Percentiles rank a stretch among this genome's conserved stretches.
Evolutionary conservation across 179 eudicot species (phyloP).

Genomic region (Silene vulgaris): DNA sequence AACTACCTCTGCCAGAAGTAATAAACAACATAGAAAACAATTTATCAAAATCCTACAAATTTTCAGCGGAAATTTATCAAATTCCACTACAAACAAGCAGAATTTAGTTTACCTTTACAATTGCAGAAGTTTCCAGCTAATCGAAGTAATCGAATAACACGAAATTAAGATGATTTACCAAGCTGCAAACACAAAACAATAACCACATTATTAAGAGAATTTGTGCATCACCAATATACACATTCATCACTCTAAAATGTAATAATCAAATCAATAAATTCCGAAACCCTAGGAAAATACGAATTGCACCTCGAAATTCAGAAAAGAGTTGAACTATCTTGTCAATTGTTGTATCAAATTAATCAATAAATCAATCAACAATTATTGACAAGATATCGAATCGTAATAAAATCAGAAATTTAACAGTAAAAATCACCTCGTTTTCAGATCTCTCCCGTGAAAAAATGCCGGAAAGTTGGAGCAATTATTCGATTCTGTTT

Average conservation of each 20-base stretch:
- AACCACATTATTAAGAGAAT: neutral
- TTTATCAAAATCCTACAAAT: neutral
- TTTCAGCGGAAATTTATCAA: neutral
- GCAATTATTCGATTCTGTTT: neutral
- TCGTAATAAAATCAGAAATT: slow-evolving; percentile 10
- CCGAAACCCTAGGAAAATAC: neutral
- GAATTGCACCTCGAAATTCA: neutral
- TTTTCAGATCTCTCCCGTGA: neutral
- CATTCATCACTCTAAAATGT: neutral
- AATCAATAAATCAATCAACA: neutral
- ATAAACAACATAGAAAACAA: neutral
- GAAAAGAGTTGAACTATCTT: neutral
- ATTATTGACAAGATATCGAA: neutral
- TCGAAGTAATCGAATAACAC: neutral
- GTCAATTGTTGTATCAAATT: neutral
- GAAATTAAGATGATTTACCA: neutral
- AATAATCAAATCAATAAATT: too few relatives aligned
- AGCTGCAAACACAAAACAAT: neutral
- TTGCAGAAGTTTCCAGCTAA: neutral
- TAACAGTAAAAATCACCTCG: slow-evolving; percentile 1
- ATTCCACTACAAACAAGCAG: neutral
- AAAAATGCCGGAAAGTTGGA: neutral
- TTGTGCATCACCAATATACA: neutral
- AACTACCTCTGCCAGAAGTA: slow-evolving; percentile 2
- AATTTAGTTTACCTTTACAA: neutral